Evolutionary conservation across 108 stramenopile genomes (phyloP).

Genomic region (Asterionellopsis glacialis): DNA sequence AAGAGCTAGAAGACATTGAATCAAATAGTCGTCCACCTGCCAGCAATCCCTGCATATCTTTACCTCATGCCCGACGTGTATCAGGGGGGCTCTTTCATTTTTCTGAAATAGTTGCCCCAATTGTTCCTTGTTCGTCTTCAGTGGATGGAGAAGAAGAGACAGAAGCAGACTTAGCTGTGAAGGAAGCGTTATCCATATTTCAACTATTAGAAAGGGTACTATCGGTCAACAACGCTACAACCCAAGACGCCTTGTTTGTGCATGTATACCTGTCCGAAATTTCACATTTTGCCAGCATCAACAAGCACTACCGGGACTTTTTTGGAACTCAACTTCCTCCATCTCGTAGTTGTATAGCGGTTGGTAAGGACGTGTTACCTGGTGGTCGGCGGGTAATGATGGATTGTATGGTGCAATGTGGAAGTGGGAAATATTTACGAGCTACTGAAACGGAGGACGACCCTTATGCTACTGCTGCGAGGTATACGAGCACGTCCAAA

Average conservation of each 20-base stretch:
- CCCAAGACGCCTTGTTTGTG: slow-evolving; percentile 85
- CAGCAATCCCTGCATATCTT: background rate
- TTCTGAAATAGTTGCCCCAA: slow-evolving; percentile 60
- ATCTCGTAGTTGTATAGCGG: slow-evolving; percentile 78
- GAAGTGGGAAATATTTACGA: slow-evolving; percentile 70
- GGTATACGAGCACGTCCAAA: slow-evolving; percentile 43
- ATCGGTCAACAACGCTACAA: slow-evolving; percentile 26
- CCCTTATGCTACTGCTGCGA: slow-evolving; percentile 31
- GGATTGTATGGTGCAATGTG: slow-evolving; percentile 73
- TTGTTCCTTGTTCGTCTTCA: slow-evolving; percentile 25
- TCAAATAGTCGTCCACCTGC: background rate
- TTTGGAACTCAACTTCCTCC: slow-evolving; percentile 78
- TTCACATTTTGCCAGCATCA: slow-evolving; percentile 84
- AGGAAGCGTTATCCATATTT: slow-evolving; percentile 51
- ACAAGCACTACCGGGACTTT: slow-evolving; percentile 78
- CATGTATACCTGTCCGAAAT: slow-evolving; percentile 92
- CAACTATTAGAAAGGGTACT: slow-evolving; percentile 30
- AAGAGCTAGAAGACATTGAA: background rate
- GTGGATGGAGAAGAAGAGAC: slow-evolving; percentile 2
- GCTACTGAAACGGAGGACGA: slow-evolving; percentile 12
- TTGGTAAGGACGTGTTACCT: slow-evolving; percentile 60
- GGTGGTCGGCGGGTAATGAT: slow-evolving; percentile 69
- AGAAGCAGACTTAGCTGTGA: slow-evolving; percentile 60
- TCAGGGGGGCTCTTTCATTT: slow-evolving; percentile 68
- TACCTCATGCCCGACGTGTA: slow-evolving; percentile 42